Evolutionary conservation across 1,284 basidiomycete species (phyloP), one percentile per base, ranked within the genome.

Genomic region (Tilletia caries): DNA sequence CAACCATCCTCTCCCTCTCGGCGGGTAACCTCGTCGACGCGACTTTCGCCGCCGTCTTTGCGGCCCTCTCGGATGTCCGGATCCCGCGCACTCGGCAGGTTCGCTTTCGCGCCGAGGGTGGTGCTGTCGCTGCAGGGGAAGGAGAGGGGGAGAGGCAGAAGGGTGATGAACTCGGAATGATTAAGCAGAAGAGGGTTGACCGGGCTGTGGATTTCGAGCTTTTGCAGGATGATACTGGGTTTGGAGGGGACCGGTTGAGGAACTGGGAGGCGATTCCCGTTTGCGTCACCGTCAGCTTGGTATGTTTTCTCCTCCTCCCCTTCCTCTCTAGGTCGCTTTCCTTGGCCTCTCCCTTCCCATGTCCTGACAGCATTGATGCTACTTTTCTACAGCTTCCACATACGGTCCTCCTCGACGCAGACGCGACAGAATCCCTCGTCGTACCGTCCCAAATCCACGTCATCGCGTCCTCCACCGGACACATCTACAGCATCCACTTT

Each of bases 1-100:
- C 77, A 5, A 67, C 74, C 23, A 71, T 81, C 70, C 73, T 73
- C 67, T 78, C 76, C 6, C 70, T 77, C 12, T 76, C 77, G 23
- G 79, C 79, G 15, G 79, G 79, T 48, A 81, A 81, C 65, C 69
- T 80, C 15, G 74, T 78, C 41, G 79, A 81, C 48, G 70, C 79
- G 6, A 67, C 77, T 12, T 79, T 81, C 64, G 78, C 79, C 1
- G 71, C 77, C 43, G 73, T 78, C 34, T 79, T 74, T 48, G 68
- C 74, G 3, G 79, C 79, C 1, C 72, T 81, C 48, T 76, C 75
- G 68, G 72, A 77, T 33, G 74, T 75, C 3, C 75, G 76, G 12
- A 70, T 81, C 0, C 79, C 79, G 0, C 66, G 64, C 18, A 81
- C 79, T 1, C 70, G 75, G 27, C 70, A 72, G n/a, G 72, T 81